Evolutionary conservation across 208 protist species (phyloP), one percentile per base, ranked within the genome.

Genomic region (Trypanosoma theileri): DNA sequence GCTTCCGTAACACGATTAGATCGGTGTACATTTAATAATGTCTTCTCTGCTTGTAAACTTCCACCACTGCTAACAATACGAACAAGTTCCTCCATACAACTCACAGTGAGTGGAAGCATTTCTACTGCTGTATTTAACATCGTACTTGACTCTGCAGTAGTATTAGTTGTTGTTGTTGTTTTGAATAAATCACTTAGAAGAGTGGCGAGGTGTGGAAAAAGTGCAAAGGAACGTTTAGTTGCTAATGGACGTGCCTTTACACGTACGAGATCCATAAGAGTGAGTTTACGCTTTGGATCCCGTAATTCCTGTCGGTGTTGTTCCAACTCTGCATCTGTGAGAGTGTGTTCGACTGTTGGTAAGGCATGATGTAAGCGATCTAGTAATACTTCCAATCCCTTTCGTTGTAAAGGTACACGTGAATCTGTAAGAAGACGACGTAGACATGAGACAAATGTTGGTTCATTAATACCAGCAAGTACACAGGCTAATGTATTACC

Each of bases 401-500:
- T 94, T 31, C 80, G 63, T 71, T 85, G 85, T 58, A 96, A 68
- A 9, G 75, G 66, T 11, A 68, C 55, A 44, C 84, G 81, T 21
- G 35, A 46, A 75, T 96, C 86, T 22, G 59, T 77, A 4, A 96
- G 82, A 31, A 96, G 71, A 48, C 77, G 85, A 69, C 82, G 63
- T 76, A 87, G 71, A 73, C 91, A 96, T 65, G 74, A 64, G 4
- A 96, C 84, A 79, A 96, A 93, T 24, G 91, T 96, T 4, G 84
- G 72, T 68, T 96, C 91, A 66, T 96, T 94, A 76, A 96, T 96
- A 54, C 91, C 88, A 1, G 91, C 87, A 51, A 96, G 80, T 57
- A 96, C 88, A 65, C 91, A 96, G 8, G 88, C 91, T n/a, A 96
- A 83, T 22, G 91, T 89, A 71, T 96, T 96, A 65, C 88, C 91